Evolutionary conservation across 768 basidiomycete genomes (phyloP).

Genomic region (Mycena haematopus): DNA sequence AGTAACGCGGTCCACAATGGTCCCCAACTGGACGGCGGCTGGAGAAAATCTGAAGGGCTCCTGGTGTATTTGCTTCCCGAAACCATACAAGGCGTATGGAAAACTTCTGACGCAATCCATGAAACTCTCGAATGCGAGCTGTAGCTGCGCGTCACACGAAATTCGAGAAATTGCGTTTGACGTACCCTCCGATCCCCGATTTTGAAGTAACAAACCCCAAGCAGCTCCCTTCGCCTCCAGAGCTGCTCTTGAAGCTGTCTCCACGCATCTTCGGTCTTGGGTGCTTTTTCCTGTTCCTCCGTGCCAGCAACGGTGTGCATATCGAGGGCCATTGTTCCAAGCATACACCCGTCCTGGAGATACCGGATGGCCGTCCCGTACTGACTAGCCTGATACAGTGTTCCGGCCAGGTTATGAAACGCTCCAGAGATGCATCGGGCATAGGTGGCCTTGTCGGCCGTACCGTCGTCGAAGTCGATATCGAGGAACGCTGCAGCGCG

Average conservation of each 20-base stretch:
- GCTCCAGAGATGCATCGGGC: constrained; percentile 75
- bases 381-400: constrained; percentile 69
- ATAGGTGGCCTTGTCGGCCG: constrained; percentile 55
- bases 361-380: constrained; percentile 74
- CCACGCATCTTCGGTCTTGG: constrained; percentile 54
- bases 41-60: constrained; percentile 47
- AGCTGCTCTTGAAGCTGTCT: constrained; percentile 67
- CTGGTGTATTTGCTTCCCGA: constrained; percentile 43
- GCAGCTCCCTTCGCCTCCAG: constrained; percentile 78
- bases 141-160: constrained; percentile 10
- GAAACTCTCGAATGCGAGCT: constrained; percentile 71
- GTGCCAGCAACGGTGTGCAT: constrained; percentile 29
- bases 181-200: constrained; percentile 78
- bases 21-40: constrained; percentile 59
- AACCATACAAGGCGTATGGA: constrained; percentile 53
- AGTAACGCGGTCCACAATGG: constrained; percentile 69
- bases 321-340: constrained; percentile 57
- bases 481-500: constrained; percentile 47
- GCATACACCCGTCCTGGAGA: constrained; percentile 61
- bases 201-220: constrained; percentile 80
- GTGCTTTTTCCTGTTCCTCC: constrained; percentile 31
- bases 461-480: constrained; percentile 29
- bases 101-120: constrained; percentile 57
- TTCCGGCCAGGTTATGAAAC: constrained; percentile 71
- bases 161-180: constrained; percentile 12